These are phyloP conservation scores for Rhizophora apiculata DNA, from an alignment of 345 rosid genomes.

Conservation along the genomic window DNA sequence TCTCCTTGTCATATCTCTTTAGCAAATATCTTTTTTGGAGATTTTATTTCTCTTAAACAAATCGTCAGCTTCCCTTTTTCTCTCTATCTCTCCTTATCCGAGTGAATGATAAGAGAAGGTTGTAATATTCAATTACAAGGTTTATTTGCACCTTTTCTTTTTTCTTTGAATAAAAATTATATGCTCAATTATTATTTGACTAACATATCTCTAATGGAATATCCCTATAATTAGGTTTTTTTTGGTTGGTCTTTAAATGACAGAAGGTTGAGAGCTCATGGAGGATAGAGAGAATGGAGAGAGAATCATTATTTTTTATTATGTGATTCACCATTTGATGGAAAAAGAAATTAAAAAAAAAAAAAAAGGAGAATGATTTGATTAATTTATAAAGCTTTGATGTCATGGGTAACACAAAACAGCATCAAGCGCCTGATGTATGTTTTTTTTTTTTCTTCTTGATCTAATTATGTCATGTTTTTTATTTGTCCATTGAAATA, in stretches of 20 bases:
- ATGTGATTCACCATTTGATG: no score
- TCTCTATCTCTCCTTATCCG: not conserved
- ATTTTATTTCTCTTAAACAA: constrained; percentile 21
- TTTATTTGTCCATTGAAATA: not conserved
- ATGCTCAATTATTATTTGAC: no score
- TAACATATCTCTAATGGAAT: no score
- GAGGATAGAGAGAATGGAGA: no score
- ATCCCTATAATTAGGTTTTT: no score
- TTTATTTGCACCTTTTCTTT: constrained; percentile 8
- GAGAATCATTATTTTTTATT: no score
- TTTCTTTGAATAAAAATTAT: no score
- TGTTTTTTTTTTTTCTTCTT: not conserved
- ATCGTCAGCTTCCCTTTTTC: not conserved
- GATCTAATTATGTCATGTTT: no score
- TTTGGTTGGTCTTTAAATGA: no score
- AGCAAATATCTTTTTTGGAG: constrained; percentile 25
- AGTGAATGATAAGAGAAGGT: constrained; percentile 1
- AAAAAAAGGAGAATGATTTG: not conserved
- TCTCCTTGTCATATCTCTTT: constrained; percentile 30
- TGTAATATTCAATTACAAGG: constrained; percentile 16
- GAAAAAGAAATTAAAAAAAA: no score
- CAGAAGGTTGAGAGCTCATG: no score
- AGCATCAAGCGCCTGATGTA: constrained; percentile 15
- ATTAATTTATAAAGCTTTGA: constrained; percentile 13
- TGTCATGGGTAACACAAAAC: constrained; percentile 36